Conservation (phyloP, 139 green algal genomes). For the Dunaliella sp. region DNA sequence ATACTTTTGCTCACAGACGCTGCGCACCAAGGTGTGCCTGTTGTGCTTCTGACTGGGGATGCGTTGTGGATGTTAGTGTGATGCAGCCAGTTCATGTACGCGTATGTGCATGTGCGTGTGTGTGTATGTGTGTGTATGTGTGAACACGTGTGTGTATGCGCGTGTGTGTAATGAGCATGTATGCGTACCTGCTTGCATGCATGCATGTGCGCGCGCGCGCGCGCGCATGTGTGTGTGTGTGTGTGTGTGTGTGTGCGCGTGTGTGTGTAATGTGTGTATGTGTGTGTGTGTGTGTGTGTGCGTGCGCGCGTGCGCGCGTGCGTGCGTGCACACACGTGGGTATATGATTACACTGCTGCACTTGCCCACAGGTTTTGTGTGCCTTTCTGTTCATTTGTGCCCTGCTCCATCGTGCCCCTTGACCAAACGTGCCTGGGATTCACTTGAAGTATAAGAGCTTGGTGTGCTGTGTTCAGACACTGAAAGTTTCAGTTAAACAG, state of each 20-base stretch:
- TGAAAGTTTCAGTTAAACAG: too few relatives aligned
- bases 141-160: not conserved
- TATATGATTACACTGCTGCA: too few relatives aligned
- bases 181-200: not conserved
- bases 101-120: conserved; percentile 1
- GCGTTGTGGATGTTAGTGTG: not conserved
- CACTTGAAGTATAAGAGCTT: too few relatives aligned
- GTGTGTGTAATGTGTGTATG: not conserved
- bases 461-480: too few relatives aligned
- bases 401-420: too few relatives aligned
- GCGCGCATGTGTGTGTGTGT: conserved; percentile 1
- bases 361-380: too few relatives aligned
- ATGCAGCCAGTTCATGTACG: not conserved
- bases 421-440: too few relatives aligned
- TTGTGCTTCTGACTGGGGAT: too few relatives aligned
- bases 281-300: not conserved
- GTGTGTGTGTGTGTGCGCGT: not conserved
- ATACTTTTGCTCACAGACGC: conserved; percentile 87
- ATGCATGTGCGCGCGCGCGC: not conserved
- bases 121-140: not conserved
- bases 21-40: conserved; percentile 93
- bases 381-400: too few relatives aligned
- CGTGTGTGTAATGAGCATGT: too few relatives aligned
- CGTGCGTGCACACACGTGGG: too few relatives aligned
- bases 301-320: too few relatives aligned